These are phyloP conservation scores for Kodamaea restingae DNA, from an alignment of 805 yeast species.

Conservation along the genomic window DNA sequence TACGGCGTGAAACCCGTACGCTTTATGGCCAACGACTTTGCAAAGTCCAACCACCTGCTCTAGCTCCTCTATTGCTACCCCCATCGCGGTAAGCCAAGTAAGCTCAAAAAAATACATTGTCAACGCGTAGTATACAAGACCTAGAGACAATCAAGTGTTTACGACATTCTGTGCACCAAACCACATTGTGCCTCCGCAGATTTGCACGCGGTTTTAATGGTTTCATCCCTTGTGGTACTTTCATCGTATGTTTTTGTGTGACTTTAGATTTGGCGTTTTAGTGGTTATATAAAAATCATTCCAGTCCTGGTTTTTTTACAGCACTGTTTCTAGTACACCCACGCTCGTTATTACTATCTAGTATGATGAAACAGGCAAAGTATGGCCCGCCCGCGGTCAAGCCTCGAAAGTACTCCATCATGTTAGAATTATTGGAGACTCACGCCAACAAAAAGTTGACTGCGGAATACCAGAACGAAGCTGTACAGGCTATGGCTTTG, in stretches of 20 bases:
- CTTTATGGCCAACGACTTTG: no score
- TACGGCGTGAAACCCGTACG: neutral
- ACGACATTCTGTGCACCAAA: no score
- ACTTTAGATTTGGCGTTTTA: conserved; percentile 5
- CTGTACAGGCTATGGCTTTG: conserved; percentile 34
- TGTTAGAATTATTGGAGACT: conserved; percentile 46
- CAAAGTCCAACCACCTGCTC: no score
- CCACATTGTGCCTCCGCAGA: neutral
- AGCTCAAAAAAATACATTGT: no score
- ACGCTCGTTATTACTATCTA: conserved; percentile 5
- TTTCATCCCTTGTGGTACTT: conserved; percentile 5
- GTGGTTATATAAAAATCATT: conserved; percentile 6
- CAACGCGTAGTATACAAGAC: no score
- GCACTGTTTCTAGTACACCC: neutral
- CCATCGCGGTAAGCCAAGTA: no score
- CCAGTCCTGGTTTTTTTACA: neutral
- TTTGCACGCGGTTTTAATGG: neutral
- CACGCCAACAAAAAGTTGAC: conserved; percentile 40
- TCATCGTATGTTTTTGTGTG: conserved; percentile 6
- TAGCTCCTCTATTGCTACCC: no score
- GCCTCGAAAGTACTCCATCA: conserved; percentile 36
- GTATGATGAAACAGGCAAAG: conserved; percentile 10
- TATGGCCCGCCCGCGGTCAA: conserved; percentile 29
- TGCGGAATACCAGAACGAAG: conserved; percentile 41
- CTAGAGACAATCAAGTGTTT: no score